Base-by-base conservation (phyloP, 2,329 filamentous ascomycete genomes). In the Ceratocystiopsis sp. region DNA sequence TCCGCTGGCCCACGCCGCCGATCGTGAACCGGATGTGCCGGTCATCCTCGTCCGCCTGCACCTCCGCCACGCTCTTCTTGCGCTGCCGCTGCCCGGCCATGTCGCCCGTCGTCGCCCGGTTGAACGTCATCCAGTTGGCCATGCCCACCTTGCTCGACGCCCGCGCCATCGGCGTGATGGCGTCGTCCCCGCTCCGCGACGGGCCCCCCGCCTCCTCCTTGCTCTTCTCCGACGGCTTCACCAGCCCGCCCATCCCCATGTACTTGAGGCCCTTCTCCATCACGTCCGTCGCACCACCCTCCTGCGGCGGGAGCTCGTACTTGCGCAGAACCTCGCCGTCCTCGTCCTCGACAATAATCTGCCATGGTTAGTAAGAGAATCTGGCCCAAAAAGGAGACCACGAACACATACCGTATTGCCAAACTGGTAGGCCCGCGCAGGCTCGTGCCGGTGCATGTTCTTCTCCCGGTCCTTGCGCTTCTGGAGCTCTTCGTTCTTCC, bases 291-390 rank as follows among this genome's bases (percentile, higher is more conserved):
- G 51, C 57, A 16, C 59, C 56, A 0, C 51, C 48, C 48, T 68
- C 73, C 21, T 72, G 60, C 0, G 68, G 62, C 1, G 80, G 78
- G 25, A 89, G 70, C 49, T 87, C 78, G 55, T 86, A 87, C 45
- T 83, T 78, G 63, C 87, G 87, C 56, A 93, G 73, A 32, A 93
- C 84, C 57, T 93, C 84, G 37, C 84, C 84, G 52, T 87, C 51
- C 57, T 83, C 80, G 48, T 93, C 83, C 61, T 93, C 84, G 15
- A 93, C 81, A 55, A 93, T 89, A 50, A 93, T 84, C 64, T 42
- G 14, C 8, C 14, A 9, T 37, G 5, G 34, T 16, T 17, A 38
- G 35, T 17, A 37, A 41, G 17, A 29, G 16, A 36, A 25, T 13
- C 5, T 35, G 11, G 37, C 25, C 9, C 21, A 6, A 7, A 14